Evolutionary conservation across 2,329 filamentous ascomycete genomes (phyloP), one percentile per base, ranked within the genome.

Genomic region (Hymenoscyphus fraxineus): DNA sequence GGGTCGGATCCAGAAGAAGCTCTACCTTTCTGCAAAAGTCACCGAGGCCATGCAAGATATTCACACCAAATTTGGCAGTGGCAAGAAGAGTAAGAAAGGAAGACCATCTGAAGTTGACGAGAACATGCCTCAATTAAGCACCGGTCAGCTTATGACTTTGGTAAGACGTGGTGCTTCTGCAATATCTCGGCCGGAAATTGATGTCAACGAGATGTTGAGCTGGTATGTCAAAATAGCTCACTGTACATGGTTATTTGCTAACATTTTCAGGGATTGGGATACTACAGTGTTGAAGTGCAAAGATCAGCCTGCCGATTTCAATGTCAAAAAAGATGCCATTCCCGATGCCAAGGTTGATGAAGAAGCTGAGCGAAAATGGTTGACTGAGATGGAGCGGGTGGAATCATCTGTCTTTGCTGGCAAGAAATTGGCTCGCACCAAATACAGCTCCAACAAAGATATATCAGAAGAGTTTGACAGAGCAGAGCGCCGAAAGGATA

Each of bases 1-100:
- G 71, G 72, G 73, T 10, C 64, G 74, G 13, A 75, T 75, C 55
- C 70, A 73, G 6, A 88, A 88, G 77, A 88, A 88, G 74, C 76
- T 87, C 0, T 87, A 87, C 66, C 76, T 88, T 0, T 86, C 84
- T 0, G 79, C 82, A 0, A 87, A 86, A 69, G 83, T 87, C 19
- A 86, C 83, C 0, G 84, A 86, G 65, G 80, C 80, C 1, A 85
- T 86, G 82, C 78, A 80, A 54, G 83, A 81, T 67, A 79, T 84
- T 6, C 81, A 85, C 68, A 76, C 77, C 1, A 72, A 74, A 3
- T 72, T 73, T 55, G 70, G 68, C 6, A 64, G 72, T 1, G 68
- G 70, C 2, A 72, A 73, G 7, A 71, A 73, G 3, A 59, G 60
- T n/a, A 74, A 75, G 58, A 78, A 76, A 60, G 64, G 68, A 31